These are phyloP conservation scores for Papiliotrema nemorosa DNA, from an alignment of 1,284 basidiomycete species.

Conservation along the genomic window DNA sequence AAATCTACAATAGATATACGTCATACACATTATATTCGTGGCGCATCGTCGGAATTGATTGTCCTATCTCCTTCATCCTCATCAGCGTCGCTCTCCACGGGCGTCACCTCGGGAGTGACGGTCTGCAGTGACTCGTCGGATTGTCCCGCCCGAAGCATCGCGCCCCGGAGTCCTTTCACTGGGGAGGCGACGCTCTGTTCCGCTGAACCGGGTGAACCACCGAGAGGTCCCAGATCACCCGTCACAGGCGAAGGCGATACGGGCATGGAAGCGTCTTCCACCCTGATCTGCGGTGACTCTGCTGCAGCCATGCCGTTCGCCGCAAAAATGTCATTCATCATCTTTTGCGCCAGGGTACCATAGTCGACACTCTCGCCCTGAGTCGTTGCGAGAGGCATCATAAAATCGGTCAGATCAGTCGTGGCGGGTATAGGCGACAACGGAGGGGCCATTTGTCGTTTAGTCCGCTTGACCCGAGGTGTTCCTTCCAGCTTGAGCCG, in stretches of 20 bases:
- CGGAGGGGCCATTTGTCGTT: conserved; percentile 44
- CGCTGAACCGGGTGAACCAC: neutral
- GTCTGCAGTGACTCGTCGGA: too few species aligned
- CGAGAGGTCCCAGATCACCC: neutral
- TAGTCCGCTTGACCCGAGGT: conserved; percentile 52
- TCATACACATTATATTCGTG: neutral
- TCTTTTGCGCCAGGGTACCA: conserved; percentile 30
- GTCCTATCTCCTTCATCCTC: neutral
- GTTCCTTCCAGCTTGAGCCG: conserved; percentile 65
- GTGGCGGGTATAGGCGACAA: conserved; percentile 46
- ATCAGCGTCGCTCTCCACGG: neutral
- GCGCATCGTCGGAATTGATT: neutral
- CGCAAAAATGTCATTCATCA: conserved; percentile 26
- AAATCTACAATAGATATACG: neutral
- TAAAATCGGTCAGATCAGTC: conserved; percentile 49
- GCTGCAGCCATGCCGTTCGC: conserved; percentile 1
- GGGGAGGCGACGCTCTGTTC: too few species aligned
- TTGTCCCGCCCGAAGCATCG: too few species aligned
- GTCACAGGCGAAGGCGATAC: neutral
- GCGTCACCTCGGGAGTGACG: too few species aligned
- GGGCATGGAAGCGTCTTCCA: neutral
- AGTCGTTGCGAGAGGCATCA: conserved; percentile 46
- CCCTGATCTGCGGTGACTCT: neutral
- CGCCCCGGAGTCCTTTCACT: too few species aligned
- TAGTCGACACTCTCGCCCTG: conserved; percentile 25